Percentiles rank a stretch among this genome's conserved stretches.
These are phyloP conservation scores for Diaporthe humulicola DNA, from an alignment of 2,329 filamentous ascomycete species.

Conservation along the genomic window DNA sequence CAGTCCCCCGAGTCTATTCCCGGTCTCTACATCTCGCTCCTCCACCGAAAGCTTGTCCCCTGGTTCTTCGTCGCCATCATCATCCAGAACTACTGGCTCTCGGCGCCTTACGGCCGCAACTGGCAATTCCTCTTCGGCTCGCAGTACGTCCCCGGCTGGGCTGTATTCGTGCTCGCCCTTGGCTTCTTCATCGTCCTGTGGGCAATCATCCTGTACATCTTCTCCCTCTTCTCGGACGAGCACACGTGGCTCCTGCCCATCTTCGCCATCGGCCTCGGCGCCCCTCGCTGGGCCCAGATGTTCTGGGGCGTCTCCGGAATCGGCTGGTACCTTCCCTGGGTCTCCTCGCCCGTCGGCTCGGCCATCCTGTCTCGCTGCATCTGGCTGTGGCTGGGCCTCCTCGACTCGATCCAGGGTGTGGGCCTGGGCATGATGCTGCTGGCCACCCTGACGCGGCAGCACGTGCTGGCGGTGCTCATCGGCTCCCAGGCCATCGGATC, in stretches of 20 bases:
- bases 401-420: conserved; percentile 75
- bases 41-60: conserved; percentile 74
- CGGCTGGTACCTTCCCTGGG: conserved; percentile 74
- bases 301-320: conserved; percentile 74
- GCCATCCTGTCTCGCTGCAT: conserved; percentile 69
- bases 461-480: conserved; percentile 73
- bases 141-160: conserved; percentile 67
- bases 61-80: conserved; percentile 77
- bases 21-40: conserved; percentile 73
- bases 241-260: conserved; percentile 78
- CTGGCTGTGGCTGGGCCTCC: conserved; percentile 77
- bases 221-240: conserved; percentile 68
- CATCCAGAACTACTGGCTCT: conserved; percentile 77
- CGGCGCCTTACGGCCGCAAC: conserved; percentile 75
- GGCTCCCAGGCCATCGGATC: conserved; percentile 73
- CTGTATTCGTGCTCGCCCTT: conserved; percentile 68
- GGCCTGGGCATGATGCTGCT: conserved; percentile 78
- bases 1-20: conserved; percentile 74
- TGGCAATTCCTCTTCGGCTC: conserved; percentile 75
- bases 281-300: conserved; percentile 77
- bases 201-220: conserved; percentile 63
- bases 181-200: conserved; percentile 69
- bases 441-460: conserved; percentile 74
- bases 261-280: conserved; percentile 75
- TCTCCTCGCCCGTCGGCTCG: conserved; percentile 63